A percentile compares a stretch with the other conserved stretches of the same genome.
These are phyloP conservation scores for Angomonas deanei DNA, from an alignment of 208 protist species.

Conservation along the genomic window DNA sequence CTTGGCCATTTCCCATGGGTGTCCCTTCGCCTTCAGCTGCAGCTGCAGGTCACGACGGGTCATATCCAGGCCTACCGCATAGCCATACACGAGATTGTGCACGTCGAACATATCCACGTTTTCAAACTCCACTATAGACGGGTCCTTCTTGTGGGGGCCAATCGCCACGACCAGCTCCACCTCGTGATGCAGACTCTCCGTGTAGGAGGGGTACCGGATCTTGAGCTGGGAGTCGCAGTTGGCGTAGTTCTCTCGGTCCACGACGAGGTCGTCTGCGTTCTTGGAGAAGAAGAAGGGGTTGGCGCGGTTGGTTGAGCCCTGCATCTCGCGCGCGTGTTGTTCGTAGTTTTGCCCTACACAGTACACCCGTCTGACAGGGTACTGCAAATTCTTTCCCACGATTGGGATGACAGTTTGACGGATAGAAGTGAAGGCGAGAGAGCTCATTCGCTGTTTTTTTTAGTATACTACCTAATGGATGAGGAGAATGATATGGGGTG, in stretches of 20 bases:
- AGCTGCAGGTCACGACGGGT: conserved; percentile 81
- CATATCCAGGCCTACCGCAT: conserved; percentile 83
- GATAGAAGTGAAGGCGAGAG: conserved; percentile 20
- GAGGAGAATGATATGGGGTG: not conserved
- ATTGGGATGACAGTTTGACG: conserved; percentile 40
- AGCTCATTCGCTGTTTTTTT: not conserved
- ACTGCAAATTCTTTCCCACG: conserved; percentile 32
- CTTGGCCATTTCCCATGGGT: conserved; percentile 85
- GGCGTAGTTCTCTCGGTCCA: conserved; percentile 15
- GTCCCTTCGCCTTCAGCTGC: conserved; percentile 56
- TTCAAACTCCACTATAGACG: conserved; percentile 11
- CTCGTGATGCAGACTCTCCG: conserved; percentile 77
- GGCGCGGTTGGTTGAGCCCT: conserved; percentile 23
- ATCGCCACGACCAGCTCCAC: conserved; percentile 81
- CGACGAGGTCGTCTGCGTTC: conserved; percentile 50
- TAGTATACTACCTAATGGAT: not conserved
- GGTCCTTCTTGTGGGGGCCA: conserved; percentile 15
- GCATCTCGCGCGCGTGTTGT: conserved; percentile 74
- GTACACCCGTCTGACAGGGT: conserved; percentile 70
- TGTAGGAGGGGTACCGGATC: conserved; percentile 52
- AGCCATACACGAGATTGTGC: conserved; percentile 61
- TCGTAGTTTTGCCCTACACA: conserved; percentile 76
- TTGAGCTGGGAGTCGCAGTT: conserved; percentile 18
- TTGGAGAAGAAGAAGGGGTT: conserved; percentile 84
- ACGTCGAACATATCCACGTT: conserved; percentile 45